phyloP scores from a whole-genome alignment of 345 rosid genomes.

The Anacardium occidentale region DNA sequence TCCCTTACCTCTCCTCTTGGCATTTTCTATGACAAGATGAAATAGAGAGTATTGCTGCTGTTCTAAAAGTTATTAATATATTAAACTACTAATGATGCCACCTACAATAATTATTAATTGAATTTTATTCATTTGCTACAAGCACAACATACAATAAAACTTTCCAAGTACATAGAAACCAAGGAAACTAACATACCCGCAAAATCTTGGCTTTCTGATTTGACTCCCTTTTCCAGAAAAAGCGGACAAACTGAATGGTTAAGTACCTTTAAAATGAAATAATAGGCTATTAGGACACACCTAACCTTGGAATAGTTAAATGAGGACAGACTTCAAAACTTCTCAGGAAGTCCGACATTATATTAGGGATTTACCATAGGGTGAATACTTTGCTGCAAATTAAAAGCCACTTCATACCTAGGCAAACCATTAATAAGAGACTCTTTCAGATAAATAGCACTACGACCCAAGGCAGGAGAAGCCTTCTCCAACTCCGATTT shows the following conservation, averaged over 20 bases:
- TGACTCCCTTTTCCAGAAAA: conserved; percentile 99
- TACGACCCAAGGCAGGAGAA: conserved; percentile 79
- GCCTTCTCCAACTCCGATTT: conserved; percentile 96
- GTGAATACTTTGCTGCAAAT: neutral
- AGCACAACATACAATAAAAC: neutral
- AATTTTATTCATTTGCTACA: neutral
- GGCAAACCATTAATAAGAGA: conserved; percentile 82
- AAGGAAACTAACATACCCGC: conserved; percentile 50
- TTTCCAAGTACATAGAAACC: neutral
- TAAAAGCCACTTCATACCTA: conserved; percentile 40
- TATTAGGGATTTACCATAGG: neutral
- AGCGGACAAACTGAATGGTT: conserved; percentile 97
- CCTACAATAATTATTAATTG: neutral
- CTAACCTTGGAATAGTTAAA: neutral
- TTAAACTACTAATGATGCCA: neutral
- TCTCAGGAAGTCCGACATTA: neutral
- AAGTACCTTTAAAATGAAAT: conserved; percentile 60
- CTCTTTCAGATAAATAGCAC: conserved; percentile 83
- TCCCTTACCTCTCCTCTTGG: no score
- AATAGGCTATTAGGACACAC: neutral
- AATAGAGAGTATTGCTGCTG: no score
- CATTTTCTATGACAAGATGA: no score
- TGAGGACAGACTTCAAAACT: neutral
- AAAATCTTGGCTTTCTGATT: conserved; percentile 98
- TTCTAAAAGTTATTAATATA: neutral